These are phyloP conservation scores for Diversispora eburnea DNA, from an alignment of 192 early-diverging fungal genomes.

Conservation along the genomic window DNA sequence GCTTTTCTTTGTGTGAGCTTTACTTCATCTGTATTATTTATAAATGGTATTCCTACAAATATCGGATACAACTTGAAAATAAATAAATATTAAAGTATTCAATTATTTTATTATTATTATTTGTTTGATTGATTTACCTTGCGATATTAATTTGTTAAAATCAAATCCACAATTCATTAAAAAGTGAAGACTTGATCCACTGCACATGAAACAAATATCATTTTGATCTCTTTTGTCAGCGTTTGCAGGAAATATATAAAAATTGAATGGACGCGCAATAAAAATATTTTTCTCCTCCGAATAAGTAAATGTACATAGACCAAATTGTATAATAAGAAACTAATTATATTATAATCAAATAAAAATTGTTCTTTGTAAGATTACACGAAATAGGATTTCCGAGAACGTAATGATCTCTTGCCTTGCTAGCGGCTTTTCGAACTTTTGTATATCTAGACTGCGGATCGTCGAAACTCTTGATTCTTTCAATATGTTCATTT, in stretches of 20 bases:
- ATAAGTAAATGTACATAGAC: slow-evolving; percentile 81
- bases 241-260: slow-evolving; percentile 77
- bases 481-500: slow-evolving; percentile 26
- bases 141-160: slow-evolving; percentile 82
- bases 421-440: slow-evolving; percentile 28
- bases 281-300: slow-evolving; percentile 50
- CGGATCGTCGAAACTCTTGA: slow-evolving; percentile 31
- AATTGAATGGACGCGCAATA: slow-evolving; percentile 81
- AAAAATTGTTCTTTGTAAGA: background rate
- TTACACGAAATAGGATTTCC: background rate
- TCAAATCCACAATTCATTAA: slow-evolving; percentile 75
- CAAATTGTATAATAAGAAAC: slow-evolving; percentile 72
- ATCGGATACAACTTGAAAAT: slow-evolving; percentile 26
- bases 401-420: background rate
- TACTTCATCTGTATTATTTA: slow-evolving; percentile 20
- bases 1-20: slow-evolving; percentile 11
- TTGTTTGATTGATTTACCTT: slow-evolving; percentile 53
- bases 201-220: slow-evolving; percentile 48
- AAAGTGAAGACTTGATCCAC: slow-evolving; percentile 66
- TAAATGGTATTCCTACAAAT: slow-evolving; percentile 22
- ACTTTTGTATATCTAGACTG: slow-evolving; percentile 39
- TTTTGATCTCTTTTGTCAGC: slow-evolving; percentile 43
- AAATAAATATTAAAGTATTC: too few species aligned
- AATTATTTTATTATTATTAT: background rate
- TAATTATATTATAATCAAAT: slow-evolving; percentile 3